A percentile compares a stretch with the other conserved stretches of the same genome.
These are phyloP conservation scores for Epichloe sibirici DNA, from an alignment of 2,329 filamentous ascomycete species.

Conservation along the genomic window DNA sequence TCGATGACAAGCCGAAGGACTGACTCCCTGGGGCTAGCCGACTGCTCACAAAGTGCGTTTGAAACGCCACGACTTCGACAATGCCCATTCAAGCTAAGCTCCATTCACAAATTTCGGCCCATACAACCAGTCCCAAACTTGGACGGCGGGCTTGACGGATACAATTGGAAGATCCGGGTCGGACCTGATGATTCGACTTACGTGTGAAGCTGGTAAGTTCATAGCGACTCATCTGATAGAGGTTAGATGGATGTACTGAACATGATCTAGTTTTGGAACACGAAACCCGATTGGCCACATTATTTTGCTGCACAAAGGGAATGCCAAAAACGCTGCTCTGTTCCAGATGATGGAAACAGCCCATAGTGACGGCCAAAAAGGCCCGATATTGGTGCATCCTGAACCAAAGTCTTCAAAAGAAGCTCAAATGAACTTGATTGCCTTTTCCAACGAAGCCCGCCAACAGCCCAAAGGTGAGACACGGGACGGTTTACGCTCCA, in stretches of 20 bases:
- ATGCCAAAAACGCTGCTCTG: slow-evolving; percentile 1
- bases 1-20: too few species aligned
- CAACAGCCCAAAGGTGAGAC: neutral
- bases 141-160: neutral
- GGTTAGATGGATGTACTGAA: neutral
- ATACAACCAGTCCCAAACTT: neutral
- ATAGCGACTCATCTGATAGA: neutral
- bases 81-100: neutral
- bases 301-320: slow-evolving; percentile 2
- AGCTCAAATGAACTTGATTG: neutral
- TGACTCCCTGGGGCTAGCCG: too few species aligned
- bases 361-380: neutral
- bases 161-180: neutral
- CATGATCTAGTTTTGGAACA: neutral
- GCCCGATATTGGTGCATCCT: neutral
- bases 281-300: neutral
- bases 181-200: neutral
- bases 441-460: slow-evolving; percentile 3
- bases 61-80: neutral
- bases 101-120: neutral
- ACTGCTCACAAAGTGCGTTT: neutral
- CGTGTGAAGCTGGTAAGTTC: slow-evolving; percentile 1
- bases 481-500: too few species aligned
- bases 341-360: neutral
- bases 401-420: neutral